Percentiles rank a stretch among this genome's conserved stretches.
Conservation (phyloP, 331 rosid species). For the Quercus lobata region DNA sequence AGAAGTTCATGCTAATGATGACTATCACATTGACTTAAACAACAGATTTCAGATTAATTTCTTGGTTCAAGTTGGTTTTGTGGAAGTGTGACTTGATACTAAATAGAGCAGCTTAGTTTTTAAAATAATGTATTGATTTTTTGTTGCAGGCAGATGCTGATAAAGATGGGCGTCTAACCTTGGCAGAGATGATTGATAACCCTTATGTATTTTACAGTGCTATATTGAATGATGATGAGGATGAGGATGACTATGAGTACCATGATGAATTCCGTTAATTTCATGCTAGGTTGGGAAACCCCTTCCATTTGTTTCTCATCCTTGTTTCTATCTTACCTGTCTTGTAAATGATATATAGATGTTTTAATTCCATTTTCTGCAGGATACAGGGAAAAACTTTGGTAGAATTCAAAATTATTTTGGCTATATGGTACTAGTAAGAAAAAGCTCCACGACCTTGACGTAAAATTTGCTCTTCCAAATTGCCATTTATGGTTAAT, state of each 20-base stretch:
- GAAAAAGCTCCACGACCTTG: slow-evolving; percentile 13
- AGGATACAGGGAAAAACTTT: slow-evolving; percentile 33
- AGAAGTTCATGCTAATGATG: neutral
- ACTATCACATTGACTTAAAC: neutral
- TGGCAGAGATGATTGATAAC: slow-evolving; percentile 89
- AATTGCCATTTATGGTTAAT: slow-evolving; percentile 18
- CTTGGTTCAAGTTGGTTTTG: neutral
- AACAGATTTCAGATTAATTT: neutral
- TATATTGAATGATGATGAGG: slow-evolving; percentile 56
- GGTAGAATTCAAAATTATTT: slow-evolving; percentile 8
- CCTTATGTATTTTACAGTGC: slow-evolving; percentile 96
- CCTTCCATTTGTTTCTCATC: neutral
- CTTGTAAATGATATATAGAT: neutral
- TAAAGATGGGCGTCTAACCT: slow-evolving; percentile 80
- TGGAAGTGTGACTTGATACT: neutral
- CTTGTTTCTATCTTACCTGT: neutral
- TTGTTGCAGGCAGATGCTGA: slow-evolving; percentile 77
- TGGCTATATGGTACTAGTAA: slow-evolving; percentile 5
- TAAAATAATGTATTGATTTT: slow-evolving; percentile 10
- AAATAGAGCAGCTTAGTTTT: neutral
- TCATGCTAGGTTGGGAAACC: slow-evolving; percentile 26
- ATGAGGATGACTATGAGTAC: slow-evolving; percentile 70
- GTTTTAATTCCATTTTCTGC: slow-evolving; percentile 14
- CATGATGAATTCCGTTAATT: slow-evolving; percentile 90
- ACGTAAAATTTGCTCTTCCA: neutral